Evolutionary conservation across 176 grass and related monocot genomes (phyloP).

Genomic region (Echinochloa phyllopogon): DNA sequence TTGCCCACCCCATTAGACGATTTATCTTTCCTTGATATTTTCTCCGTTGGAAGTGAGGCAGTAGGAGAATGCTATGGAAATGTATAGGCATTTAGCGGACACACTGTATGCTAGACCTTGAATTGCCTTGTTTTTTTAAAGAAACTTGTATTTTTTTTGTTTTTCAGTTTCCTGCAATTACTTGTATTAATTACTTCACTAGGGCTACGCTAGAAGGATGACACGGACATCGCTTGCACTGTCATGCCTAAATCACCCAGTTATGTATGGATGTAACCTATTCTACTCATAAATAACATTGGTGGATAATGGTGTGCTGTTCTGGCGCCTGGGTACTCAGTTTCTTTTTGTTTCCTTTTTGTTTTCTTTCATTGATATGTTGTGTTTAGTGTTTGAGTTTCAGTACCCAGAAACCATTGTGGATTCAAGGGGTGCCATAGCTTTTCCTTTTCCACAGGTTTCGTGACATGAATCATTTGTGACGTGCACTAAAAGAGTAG

Average conservation of each 20-base stretch:
- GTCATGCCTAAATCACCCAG: neutral
- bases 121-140: conserved; percentile 42
- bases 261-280: neutral
- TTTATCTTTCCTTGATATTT: conserved; percentile 4
- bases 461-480: neutral
- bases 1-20: conserved; percentile 13
- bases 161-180: conserved; percentile 3
- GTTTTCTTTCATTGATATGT: neutral
- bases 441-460: neutral
- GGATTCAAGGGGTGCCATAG: neutral
- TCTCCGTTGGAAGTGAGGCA: conserved; percentile 27
- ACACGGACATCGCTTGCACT: neutral
- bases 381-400: neutral
- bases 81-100: conserved; percentile 23
- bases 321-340: neutral
- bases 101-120: conserved; percentile 23
- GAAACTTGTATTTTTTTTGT: conserved; percentile 12
- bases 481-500: neutral
- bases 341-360: neutral
- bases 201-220: neutral
- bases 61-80: conserved; percentile 32
- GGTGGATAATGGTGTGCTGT: neutral
- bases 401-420: neutral
- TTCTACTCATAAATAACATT: neutral
- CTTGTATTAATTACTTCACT: conserved; percentile 30